Base-by-base conservation (phyloP, 1,284 basidiomycete species). In the Entoloma clypeatum region DNA sequence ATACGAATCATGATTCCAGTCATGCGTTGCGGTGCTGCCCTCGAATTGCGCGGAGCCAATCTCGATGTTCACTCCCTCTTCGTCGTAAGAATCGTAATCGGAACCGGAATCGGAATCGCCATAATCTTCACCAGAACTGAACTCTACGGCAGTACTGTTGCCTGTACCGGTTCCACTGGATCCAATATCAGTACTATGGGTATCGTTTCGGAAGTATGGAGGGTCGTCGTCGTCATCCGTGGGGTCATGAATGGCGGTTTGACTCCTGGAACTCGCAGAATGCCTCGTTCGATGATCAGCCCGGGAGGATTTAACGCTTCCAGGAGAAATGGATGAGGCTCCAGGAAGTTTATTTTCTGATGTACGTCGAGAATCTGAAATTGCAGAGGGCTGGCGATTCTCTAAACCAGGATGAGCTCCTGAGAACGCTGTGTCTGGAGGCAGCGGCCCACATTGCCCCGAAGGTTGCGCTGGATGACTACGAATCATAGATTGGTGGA, bases 111-210 rank as follows among this genome's bases (percentile, higher is more conserved):
- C 61, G 30, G 67, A 64, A 18, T 66, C 58, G 23, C 65, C 69
- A 23, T 71, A 60, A 31, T 76, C 74, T 14, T 76, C 75, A 41
- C 76, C 74, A 22, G 73, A 75, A 41, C 68, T 70, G 47, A 74
- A 71, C 35, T 70, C 62, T 8, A 57, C 53, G 17, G 41, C 49
- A 10, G 40, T 53, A 13, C 43, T 50, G 32, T 36, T 50, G n/a
- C 44, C 44, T 36, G 44, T 50, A 7, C 41, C 39, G 7, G 50
- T 49, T 30, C 17, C 29, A 18, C 29, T 43, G 7, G 44, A 49
- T 11, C 24, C 36, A 25, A 32, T 23, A 27, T 29, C 36, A 22
- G 39, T 8, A 35, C 35, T 11, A 30, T 34, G 33, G 16, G 45
- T 36, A 16, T 40, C 48, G 14, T 23, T 10, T 7, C 39, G 22